These are phyloP conservation scores for Trichoderma polysporum DNA, from an alignment of 2,329 filamentous ascomycete genomes.

Conservation along the genomic window DNA sequence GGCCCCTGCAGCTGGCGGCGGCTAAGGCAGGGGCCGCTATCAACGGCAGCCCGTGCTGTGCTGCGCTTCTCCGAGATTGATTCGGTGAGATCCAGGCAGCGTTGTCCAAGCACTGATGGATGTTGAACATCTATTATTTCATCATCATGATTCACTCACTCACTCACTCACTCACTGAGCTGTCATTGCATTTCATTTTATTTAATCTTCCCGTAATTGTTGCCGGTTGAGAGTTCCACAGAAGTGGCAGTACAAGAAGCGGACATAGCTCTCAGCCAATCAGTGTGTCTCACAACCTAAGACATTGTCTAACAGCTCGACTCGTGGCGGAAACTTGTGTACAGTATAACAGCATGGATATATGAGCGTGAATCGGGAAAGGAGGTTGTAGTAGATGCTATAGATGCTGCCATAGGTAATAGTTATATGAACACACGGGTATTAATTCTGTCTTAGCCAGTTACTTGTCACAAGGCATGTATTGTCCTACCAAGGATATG, in stretches of 20 bases:
- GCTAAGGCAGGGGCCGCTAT: constrained; percentile 16
- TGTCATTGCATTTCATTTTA: neutral
- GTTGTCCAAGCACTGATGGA: neutral
- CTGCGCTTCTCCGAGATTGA: too few species aligned
- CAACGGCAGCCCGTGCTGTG: neutral
- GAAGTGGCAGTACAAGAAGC: neutral
- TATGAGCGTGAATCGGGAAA: neutral
- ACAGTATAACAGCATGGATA: neutral
- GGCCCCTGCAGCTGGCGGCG: constrained; percentile 7
- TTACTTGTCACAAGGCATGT: too few species aligned
- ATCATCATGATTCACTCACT: neutral
- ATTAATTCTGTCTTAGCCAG: too few species aligned
- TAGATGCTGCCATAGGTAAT: neutral
- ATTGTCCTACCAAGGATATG: too few species aligned
- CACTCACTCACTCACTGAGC: neutral
- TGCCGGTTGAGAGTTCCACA: neutral
- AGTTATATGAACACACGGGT: too few species aligned
- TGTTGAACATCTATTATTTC: neutral
- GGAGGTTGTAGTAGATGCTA: neutral
- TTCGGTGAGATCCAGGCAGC: neutral
- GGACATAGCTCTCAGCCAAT: neutral
- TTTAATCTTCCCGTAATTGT: neutral
- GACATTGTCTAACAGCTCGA: neutral
- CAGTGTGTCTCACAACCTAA: neutral
- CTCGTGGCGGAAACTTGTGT: neutral